These are phyloP conservation scores for Parvularia atlantis DNA, from an alignment of 78 protist species.

Conservation along the genomic window DNA sequence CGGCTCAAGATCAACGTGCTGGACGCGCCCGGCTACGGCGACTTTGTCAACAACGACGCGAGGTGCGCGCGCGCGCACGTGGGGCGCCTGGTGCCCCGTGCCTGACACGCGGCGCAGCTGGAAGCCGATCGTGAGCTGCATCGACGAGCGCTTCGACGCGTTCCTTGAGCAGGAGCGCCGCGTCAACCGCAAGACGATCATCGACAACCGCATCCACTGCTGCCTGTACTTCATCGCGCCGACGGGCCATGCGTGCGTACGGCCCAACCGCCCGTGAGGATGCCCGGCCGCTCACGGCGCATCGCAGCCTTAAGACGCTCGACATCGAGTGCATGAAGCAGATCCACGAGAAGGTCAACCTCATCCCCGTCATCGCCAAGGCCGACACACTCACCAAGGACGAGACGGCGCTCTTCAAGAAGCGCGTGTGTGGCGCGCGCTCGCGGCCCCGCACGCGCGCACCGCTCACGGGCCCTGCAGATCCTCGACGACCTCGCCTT, in stretches of 20 bases:
- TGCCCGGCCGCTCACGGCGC: background rate
- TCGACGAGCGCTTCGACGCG: background rate
- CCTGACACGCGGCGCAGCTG: too few species aligned
- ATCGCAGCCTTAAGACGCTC: background rate
- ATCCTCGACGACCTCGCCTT: background rate
- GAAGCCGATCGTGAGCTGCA: background rate
- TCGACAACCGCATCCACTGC: background rate
- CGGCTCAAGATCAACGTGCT: background rate
- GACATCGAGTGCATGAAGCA: background rate
- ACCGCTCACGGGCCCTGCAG: background rate
- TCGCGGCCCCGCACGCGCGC: background rate
- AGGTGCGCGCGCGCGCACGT: background rate
- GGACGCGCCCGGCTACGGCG: background rate
- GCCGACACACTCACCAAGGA: constrained; percentile 6
- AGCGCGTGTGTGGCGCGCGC: background rate
- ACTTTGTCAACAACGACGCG: background rate
- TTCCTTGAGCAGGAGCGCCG: background rate
- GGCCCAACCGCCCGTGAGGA: too few species aligned
- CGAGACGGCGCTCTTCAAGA: background rate
- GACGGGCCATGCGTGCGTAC: background rate
- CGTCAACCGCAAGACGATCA: too few species aligned
- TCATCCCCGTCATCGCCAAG: constrained; percentile 35
- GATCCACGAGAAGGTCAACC: constrained; percentile 8
- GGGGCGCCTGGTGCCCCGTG: background rate
- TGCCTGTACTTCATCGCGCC: constrained; percentile 1